Percentiles rank a stretch among this genome's conserved stretches.
Evolutionary conservation across 306 rosid genomes (phyloP).

Genomic region (Oxytropis ochrocephala): DNA sequence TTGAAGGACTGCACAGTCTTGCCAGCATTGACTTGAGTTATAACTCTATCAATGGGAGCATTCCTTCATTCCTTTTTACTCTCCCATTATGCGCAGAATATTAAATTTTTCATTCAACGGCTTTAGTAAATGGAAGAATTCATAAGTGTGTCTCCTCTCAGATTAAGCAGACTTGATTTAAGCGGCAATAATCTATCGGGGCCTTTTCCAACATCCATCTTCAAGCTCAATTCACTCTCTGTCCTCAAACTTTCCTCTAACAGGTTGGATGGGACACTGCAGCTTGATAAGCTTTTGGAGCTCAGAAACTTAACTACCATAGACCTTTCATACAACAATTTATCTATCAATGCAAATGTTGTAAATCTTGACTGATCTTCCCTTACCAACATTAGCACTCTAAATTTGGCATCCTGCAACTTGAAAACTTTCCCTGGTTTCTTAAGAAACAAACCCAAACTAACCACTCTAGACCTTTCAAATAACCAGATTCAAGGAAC

Average conservation of each 20-base stretch:
- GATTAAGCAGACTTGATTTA: background rate
- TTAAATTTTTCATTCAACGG: background rate
- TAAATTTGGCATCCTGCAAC: constrained; percentile 29
- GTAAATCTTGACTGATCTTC: too few relatives aligned
- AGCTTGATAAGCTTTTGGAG: background rate
- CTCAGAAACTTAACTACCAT: constrained; percentile 2
- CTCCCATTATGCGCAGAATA: background rate
- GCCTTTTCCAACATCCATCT: constrained; percentile 10
- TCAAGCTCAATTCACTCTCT: background rate
- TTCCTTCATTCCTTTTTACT: too few relatives aligned
- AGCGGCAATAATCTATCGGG: constrained; percentile 17
- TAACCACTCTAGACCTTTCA: constrained; percentile 2
- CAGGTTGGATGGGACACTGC: constrained; percentile 20
- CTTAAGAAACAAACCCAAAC: background rate
- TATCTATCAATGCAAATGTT: background rate
- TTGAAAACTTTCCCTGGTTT: constrained; percentile 5
- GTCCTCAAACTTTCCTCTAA: constrained; percentile 22
- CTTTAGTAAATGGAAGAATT: background rate
- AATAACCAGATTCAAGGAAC: constrained; percentile 19
- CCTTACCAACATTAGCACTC: background rate
- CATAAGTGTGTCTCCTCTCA: background rate
- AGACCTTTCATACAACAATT: constrained; percentile 39
- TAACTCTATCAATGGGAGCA: constrained; percentile 22
- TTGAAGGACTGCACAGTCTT: background rate
- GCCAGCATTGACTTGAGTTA: fast-evolving